phyloP scores from a whole-genome alignment of 164 flowering plant genomes.

The Saururus chinensis region DNA sequence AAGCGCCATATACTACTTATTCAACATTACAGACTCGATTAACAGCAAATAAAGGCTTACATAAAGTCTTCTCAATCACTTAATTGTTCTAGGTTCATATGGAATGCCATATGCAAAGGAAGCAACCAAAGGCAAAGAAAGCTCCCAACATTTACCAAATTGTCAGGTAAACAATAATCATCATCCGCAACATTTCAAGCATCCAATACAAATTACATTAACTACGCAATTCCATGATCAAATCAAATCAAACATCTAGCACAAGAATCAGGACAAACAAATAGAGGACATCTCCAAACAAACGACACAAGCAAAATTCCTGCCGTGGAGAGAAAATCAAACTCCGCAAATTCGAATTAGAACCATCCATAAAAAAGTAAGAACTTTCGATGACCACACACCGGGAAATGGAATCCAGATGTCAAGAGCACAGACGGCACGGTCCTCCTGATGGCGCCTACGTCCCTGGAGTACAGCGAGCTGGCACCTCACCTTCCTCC shows the following conservation, averaged over 20 bases:
- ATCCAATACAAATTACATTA: not conserved
- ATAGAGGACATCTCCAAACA: too few species aligned
- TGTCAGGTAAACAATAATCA: not conserved
- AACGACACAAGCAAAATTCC: not conserved
- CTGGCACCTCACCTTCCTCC: conserved; percentile 34
- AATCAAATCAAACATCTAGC: too few species aligned
- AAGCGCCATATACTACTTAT: too few species aligned
- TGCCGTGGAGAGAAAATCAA: too few species aligned
- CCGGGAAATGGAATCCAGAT: conserved; percentile 82
- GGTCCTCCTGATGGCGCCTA: conserved; percentile 39
- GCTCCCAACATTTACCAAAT: too few species aligned
- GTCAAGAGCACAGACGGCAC: conserved; percentile 66
- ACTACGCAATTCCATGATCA: not conserved
- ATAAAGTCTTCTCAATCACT: too few species aligned
- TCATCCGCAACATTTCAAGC: not conserved
- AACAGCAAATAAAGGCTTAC: too few species aligned
- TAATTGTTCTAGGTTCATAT: too few species aligned
- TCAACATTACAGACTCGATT: too few species aligned
- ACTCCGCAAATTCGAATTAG: not conserved
- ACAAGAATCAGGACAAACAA: not conserved
- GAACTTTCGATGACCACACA: conserved; percentile 6
- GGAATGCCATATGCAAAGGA: too few species aligned
- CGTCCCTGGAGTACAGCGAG: conserved; percentile 64
- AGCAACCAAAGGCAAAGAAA: too few species aligned
- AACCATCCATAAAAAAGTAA: not conserved